Conservation (phyloP, 1,284 basidiomycete species). For the Vanrija sp. region DNA sequence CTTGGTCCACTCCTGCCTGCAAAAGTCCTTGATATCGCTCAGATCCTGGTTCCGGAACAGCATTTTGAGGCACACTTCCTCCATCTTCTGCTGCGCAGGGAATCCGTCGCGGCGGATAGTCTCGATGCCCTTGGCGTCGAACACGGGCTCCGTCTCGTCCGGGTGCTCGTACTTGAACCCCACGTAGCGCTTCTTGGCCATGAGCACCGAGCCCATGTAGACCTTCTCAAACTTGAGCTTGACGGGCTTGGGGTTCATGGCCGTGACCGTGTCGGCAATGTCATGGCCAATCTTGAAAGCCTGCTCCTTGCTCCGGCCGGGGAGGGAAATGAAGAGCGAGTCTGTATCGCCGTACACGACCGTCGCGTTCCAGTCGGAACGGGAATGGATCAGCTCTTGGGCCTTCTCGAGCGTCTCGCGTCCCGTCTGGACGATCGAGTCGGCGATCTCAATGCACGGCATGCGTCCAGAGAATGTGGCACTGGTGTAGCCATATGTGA, state of each 20-base stretch:
- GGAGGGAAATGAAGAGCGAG: constrained; percentile 85
- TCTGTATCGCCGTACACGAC: constrained; percentile 99
- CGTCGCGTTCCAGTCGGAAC: constrained; percentile 77
- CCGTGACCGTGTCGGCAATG: constrained; percentile 82
- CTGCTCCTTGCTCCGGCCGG: constrained; percentile 83
- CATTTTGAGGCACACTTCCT: constrained; percentile 81
- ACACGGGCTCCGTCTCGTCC: constrained; percentile 71
- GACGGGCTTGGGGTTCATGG: constrained; percentile 80
- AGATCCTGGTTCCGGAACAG: constrained; percentile 85
- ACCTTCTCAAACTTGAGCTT: constrained; percentile 99
- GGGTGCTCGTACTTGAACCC: constrained; percentile 89
- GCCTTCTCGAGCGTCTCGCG: constrained; percentile 94
- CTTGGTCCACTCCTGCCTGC: constrained; percentile 77
- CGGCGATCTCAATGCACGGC: constrained; percentile 97
- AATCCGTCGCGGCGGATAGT: constrained; percentile 89
- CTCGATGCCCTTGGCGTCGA: constrained; percentile 98
- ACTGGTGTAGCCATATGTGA: constrained; percentile 91
- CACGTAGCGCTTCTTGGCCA: constrained; percentile 96
- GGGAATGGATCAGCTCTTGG: constrained; percentile 72
- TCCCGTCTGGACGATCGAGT: constrained; percentile 94
- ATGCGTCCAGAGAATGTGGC: constrained; percentile 93
- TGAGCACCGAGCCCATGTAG: constrained; percentile 84
- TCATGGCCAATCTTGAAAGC: constrained; percentile 89
- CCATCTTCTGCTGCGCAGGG: constrained; percentile 81
- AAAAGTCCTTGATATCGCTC: constrained; percentile 83